These are phyloP conservation scores for Beauveria rudraprayagi DNA, from an alignment of 2,329 filamentous ascomycete species.

Conservation along the genomic window DNA sequence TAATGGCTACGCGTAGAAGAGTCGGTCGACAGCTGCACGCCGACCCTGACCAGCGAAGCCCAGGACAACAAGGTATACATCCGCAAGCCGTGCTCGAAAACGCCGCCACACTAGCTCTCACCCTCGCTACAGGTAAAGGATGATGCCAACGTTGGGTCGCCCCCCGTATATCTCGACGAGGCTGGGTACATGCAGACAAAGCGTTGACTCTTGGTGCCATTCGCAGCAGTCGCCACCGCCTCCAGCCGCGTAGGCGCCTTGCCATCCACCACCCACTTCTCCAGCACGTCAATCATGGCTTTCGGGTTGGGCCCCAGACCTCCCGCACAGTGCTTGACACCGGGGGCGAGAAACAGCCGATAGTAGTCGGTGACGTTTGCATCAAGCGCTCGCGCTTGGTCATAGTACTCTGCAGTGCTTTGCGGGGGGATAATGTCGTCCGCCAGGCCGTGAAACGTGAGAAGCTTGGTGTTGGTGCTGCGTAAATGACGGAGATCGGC, in stretches of 20 bases:
- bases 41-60: too few relatives aligned
- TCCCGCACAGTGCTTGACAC: neutral
- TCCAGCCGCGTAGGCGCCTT: neutral
- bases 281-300: neutral
- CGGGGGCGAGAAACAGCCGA: neutral
- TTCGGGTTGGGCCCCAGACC: neutral
- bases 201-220: neutral
- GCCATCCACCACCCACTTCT: neutral
- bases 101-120: neutral
- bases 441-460: neutral
- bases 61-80: too few relatives aligned
- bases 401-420: neutral
- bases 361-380: neutral
- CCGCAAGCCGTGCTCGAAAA: too few relatives aligned
- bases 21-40: too few relatives aligned
- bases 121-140: neutral
- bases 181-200: neutral
- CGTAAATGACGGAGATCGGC: neutral
- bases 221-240: neutral
- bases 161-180: neutral
- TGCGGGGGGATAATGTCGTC: neutral
- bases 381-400: neutral
- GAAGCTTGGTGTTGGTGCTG: neutral
- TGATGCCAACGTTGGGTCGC: neutral
- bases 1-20: too few relatives aligned